These are phyloP conservation scores for Millerozyma miso DNA, from an alignment of 805 yeast species.

Conservation along the genomic window DNA sequence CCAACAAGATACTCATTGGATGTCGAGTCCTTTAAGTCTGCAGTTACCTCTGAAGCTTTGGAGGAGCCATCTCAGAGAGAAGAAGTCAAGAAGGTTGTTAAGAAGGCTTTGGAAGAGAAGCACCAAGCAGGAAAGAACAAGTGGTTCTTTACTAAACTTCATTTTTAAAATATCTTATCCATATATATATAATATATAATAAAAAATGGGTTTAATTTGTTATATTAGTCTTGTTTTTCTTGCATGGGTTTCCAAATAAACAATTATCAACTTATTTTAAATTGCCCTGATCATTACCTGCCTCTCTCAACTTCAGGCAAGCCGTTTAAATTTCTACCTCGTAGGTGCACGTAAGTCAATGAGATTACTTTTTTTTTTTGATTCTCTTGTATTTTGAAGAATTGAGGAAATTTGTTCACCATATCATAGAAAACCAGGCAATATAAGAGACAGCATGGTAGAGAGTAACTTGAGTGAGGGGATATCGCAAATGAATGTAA, in stretches of 20 bases:
- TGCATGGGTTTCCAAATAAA: slow-evolving; percentile 27
- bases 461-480: slow-evolving; percentile 5
- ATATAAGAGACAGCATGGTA: neutral
- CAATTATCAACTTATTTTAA: slow-evolving; percentile 18
- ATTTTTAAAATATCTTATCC: slow-evolving; percentile 53
- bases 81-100: slow-evolving; percentile 98
- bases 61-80: slow-evolving; percentile 97
- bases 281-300: no score
- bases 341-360: neutral
- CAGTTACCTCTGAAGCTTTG: slow-evolving; percentile 89
- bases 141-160: slow-evolving; percentile 99
- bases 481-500: slow-evolving; percentile 10
- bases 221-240: slow-evolving; percentile 17
- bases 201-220: slow-evolving; percentile 14
- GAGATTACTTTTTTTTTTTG: neutral
- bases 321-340: no score
- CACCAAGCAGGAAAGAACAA: slow-evolving; percentile 99
- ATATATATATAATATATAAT: slow-evolving; percentile 9
- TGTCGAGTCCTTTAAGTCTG: slow-evolving; percentile 90
- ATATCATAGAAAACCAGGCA: neutral
- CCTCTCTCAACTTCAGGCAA: no score
- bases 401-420: neutral
- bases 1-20: slow-evolving; percentile 99
- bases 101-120: slow-evolving; percentile 99
- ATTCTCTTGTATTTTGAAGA: neutral